A percentile compares a stretch with the other conserved stretches of the same genome.
Evolutionary conservation across 2,329 filamentous ascomycete species (phyloP).

Genomic region (Aspergillus intermedius): DNA sequence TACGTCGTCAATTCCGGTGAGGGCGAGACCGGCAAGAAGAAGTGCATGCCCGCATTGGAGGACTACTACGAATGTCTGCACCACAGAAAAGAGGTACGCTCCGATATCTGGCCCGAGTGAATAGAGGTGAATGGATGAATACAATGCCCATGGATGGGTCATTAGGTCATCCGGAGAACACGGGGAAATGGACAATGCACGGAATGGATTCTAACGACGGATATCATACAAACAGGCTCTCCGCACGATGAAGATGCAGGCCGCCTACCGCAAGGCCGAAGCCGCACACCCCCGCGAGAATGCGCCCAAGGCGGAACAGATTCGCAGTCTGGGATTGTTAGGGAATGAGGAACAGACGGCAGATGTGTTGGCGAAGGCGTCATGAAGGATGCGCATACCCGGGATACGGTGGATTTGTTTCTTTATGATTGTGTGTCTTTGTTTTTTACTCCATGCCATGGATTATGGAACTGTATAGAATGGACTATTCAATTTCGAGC

Average conservation of each 20-base stretch:
- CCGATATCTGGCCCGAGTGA: not conserved
- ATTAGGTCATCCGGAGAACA: not conserved
- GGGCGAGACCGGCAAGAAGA: conserved; percentile 77
- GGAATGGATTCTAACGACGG: not conserved
- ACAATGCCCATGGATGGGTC: not conserved
- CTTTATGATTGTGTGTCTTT: conserved; percentile 19
- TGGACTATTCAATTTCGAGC: not conserved
- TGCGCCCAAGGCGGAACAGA: conserved; percentile 74
- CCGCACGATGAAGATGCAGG: conserved; percentile 70
- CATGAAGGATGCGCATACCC: conserved; percentile 13
- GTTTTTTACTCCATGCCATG: conserved; percentile 5
- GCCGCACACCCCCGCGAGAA: conserved; percentile 69
- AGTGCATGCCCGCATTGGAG: conserved; percentile 77
- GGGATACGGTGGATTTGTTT: conserved; percentile 18
- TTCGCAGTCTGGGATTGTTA: conserved; percentile 77
- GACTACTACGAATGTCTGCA: conserved; percentile 99
- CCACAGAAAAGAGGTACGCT: conserved; percentile 91
- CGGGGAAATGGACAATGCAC: not conserved
- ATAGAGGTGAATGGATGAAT: not conserved
- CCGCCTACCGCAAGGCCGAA: conserved; percentile 75
- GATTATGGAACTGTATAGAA: conserved; percentile 30
- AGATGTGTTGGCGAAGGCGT: conserved; percentile 41
- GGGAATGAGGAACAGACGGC: conserved; percentile 76
- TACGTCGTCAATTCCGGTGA: conserved; percentile 88
- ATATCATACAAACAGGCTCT: conserved; percentile 54